Evolutionary conservation across 192 early-diverging fungal genomes (phyloP).

Genomic region (Dissophora ornata): DNA sequence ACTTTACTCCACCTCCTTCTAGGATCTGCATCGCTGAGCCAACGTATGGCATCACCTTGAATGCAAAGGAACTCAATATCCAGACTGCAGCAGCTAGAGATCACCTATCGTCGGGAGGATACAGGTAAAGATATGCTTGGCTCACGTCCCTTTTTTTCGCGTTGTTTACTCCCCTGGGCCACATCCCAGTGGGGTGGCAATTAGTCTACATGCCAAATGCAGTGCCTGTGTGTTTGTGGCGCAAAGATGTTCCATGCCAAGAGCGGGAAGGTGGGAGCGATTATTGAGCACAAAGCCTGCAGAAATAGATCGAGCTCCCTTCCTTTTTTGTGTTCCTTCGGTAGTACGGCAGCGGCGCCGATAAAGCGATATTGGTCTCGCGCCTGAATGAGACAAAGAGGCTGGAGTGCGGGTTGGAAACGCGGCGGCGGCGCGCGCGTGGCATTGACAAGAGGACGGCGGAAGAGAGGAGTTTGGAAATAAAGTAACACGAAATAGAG

Average conservation of each 20-base stretch:
- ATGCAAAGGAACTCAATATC: slow-evolving; percentile 72
- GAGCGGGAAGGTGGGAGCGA: too few relatives aligned
- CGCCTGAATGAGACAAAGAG: slow-evolving; percentile 4
- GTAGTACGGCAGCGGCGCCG: not conserved
- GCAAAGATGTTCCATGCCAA: too few relatives aligned
- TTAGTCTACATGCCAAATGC: too few relatives aligned
- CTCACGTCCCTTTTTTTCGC: not conserved
- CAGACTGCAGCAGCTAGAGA: slow-evolving; percentile 45
- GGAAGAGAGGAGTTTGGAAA: too few relatives aligned
- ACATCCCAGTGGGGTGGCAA: too few relatives aligned
- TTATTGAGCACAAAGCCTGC: not conserved
- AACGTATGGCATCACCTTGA: slow-evolving; percentile 63
- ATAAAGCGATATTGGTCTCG: too few relatives aligned
- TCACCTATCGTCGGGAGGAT: slow-evolving; percentile 6
- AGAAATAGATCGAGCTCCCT: slow-evolving; percentile 4
- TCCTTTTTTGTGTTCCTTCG: not conserved
- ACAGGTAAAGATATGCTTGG: slow-evolving; percentile 34
- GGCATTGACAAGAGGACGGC: not conserved
- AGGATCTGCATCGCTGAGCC: slow-evolving; percentile 62
- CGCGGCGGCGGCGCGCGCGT: not conserved
- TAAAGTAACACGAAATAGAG: too few relatives aligned
- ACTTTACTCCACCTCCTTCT: not conserved
- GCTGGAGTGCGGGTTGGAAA: too few relatives aligned
- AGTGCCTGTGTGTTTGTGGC: too few relatives aligned
- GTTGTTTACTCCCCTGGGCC: too few relatives aligned